Conservation (phyloP, 164 flowering plant genomes). For the Aristolochia californica region DNA sequence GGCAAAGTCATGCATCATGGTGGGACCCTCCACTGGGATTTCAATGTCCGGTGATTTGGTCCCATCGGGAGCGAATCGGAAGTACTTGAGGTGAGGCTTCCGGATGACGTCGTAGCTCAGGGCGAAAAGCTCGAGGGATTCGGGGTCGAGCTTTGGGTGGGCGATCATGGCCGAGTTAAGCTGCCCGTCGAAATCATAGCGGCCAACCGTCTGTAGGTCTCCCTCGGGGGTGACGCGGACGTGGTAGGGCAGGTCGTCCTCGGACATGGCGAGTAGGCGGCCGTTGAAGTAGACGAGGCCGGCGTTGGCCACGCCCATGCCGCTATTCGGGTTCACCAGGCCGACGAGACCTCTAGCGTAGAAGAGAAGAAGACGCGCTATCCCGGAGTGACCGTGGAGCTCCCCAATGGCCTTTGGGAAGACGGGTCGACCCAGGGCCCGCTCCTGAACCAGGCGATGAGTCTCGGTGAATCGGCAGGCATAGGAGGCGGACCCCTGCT, state of each 20-base stretch:
- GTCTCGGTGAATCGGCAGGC: slow-evolving; percentile 80
- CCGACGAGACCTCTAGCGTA: slow-evolving; percentile 54
- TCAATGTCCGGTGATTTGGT: slow-evolving; percentile 62
- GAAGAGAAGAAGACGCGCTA: slow-evolving; percentile 64
- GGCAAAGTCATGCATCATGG: slow-evolving; percentile 96
- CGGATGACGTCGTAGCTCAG: slow-evolving; percentile 71
- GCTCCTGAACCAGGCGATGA: slow-evolving; percentile 52
- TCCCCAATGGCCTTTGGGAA: slow-evolving; percentile 94
- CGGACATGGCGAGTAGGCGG: slow-evolving; percentile 76
- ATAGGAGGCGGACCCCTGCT: slow-evolving; percentile 46
- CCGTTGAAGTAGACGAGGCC: slow-evolving; percentile 76
- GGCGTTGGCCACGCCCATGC: slow-evolving; percentile 86
- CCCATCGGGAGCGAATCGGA: slow-evolving; percentile 50
- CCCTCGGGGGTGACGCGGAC: slow-evolving; percentile 45
- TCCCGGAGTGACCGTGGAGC: slow-evolving; percentile 83
- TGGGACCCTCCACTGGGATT: slow-evolving; percentile 50
- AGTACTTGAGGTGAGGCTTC: slow-evolving; percentile 76
- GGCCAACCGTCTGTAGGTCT: slow-evolving; percentile 59
- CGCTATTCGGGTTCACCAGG: slow-evolving; percentile 44
- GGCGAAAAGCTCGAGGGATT: slow-evolving; percentile 57
- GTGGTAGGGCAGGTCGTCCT: slow-evolving; percentile 47
- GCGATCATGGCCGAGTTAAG: slow-evolving; percentile 75
- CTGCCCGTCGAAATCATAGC: slow-evolving; percentile 55
- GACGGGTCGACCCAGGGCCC: slow-evolving; percentile 47
- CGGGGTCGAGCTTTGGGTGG: slow-evolving; percentile 89